These are phyloP conservation scores for Cokeromyces recurvatus DNA, from an alignment of 371 early-diverging fungal genomes.

Conservation along the genomic window DNA sequence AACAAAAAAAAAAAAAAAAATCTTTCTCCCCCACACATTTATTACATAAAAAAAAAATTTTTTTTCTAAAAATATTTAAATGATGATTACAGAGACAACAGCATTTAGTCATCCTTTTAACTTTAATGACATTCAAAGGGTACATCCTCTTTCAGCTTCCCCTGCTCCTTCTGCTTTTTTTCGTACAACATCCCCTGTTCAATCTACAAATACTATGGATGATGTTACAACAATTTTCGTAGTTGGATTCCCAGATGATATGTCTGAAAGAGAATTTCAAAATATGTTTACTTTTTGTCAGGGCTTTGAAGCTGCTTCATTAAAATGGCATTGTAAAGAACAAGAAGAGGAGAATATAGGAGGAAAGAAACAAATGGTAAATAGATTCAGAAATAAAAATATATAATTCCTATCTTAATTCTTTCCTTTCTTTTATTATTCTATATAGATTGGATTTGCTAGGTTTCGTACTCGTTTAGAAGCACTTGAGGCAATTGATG, in stretches of 20 bases:
- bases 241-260: conserved; percentile 95
- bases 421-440: too few relatives aligned
- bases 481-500: conserved; percentile 83
- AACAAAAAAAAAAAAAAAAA: too few relatives aligned
- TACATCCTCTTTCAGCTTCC: conserved; percentile 20
- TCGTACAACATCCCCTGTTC: not conserved
- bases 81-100: conserved; percentile 28
- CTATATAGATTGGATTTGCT: conserved; percentile 82
- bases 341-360: conserved; percentile 48
- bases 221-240: conserved; percentile 93
- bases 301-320: conserved; percentile 91
- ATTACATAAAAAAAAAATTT: too few relatives aligned
- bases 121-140: conserved; percentile 21
- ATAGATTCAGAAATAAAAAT: too few relatives aligned
- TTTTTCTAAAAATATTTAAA: not conserved
- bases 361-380: conserved; percentile 80
- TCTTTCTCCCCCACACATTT: too few relatives aligned
- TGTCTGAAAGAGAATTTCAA: conserved; percentile 93
- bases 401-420: too few relatives aligned
- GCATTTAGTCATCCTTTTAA: conserved; percentile 19
- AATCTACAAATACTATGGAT: conserved; percentile 21
- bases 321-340: conserved; percentile 74
- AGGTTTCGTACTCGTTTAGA: conserved; percentile 84
- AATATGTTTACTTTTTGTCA: conserved; percentile 94
- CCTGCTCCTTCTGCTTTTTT: conserved; percentile 2